These are phyloP conservation scores for Pestalotiopsis sp. DNA, from an alignment of 2,329 filamentous ascomycete genomes.

Conservation along the genomic window DNA sequence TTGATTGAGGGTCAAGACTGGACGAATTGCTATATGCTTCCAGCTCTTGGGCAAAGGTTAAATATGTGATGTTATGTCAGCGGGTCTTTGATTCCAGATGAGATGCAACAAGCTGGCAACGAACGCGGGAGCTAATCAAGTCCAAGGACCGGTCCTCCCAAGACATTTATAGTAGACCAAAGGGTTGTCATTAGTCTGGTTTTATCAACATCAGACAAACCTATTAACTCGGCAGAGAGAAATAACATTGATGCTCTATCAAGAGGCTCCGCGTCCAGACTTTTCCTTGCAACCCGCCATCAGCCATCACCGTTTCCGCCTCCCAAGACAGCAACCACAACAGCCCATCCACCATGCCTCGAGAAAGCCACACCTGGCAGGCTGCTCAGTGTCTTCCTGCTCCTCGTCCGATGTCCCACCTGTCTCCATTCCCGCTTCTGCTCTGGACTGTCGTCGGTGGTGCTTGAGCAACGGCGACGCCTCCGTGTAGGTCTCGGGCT, in stretches of 20 bases:
- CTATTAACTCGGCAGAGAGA: no score
- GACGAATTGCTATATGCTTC: not conserved
- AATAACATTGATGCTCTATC: no score
- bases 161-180: no score
- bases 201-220: not conserved
- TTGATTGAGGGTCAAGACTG: not conserved
- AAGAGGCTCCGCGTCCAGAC: not conserved
- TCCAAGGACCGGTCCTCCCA: no score
- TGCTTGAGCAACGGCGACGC: not conserved
- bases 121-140: no score
- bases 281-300: not conserved
- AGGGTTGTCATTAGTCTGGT: not conserved
- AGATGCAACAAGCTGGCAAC: not conserved
- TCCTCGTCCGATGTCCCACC: not conserved
- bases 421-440: not conserved
- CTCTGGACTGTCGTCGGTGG: not conserved
- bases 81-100: not conserved
- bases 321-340: not conserved
- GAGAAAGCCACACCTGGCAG: not conserved
- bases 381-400: not conserved
- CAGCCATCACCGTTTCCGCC: not conserved
- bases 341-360: not conserved
- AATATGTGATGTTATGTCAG: not conserved
- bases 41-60: not conserved
- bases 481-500: not conserved